Conservation (phyloP, 495 filamentous ascomycete species). For the Aspergillus conjunctus region DNA sequence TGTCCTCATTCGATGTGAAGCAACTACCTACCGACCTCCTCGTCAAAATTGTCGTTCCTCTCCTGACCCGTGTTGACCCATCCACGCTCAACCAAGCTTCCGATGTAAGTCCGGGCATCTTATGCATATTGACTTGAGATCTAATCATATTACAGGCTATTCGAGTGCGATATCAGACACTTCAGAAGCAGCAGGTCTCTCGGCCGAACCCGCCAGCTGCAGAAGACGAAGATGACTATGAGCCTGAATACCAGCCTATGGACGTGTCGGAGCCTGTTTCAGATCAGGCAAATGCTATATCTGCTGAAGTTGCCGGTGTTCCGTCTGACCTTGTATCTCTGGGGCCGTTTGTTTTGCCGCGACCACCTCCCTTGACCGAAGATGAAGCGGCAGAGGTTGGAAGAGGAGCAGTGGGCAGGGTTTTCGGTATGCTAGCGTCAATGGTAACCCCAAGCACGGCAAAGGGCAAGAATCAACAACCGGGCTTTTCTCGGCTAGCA, state of each 20-base stretch:
- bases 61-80: constrained; percentile 65
- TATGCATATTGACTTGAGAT: constrained; percentile 8
- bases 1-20: constrained; percentile 80
- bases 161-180: constrained; percentile 48
- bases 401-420: constrained; percentile 66
- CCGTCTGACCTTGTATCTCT: constrained; percentile 60
- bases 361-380: constrained; percentile 70
- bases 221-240: constrained; percentile 87
- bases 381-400: constrained; percentile 68
- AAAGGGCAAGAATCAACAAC: constrained; percentile 43
- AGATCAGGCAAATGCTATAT: constrained; percentile 67
- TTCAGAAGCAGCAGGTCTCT: constrained; percentile 46
- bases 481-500: constrained; percentile 79
- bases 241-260: constrained; percentile 74
- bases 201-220: constrained; percentile 45
- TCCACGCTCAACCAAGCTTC: constrained; percentile 67
- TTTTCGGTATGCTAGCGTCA: constrained; percentile 73
- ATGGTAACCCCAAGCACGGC: constrained; percentile 60
- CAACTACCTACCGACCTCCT: constrained; percentile 73
- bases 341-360: constrained; percentile 74
- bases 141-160: constrained; percentile 45
- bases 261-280: constrained; percentile 73
- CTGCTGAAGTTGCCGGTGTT: constrained; percentile 53
- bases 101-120: constrained; percentile 46
- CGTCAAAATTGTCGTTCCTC: constrained; percentile 71